Base-by-base conservation (phyloP, 139 green algal genomes). In the Astrephomene gubernaculifera region DNA sequence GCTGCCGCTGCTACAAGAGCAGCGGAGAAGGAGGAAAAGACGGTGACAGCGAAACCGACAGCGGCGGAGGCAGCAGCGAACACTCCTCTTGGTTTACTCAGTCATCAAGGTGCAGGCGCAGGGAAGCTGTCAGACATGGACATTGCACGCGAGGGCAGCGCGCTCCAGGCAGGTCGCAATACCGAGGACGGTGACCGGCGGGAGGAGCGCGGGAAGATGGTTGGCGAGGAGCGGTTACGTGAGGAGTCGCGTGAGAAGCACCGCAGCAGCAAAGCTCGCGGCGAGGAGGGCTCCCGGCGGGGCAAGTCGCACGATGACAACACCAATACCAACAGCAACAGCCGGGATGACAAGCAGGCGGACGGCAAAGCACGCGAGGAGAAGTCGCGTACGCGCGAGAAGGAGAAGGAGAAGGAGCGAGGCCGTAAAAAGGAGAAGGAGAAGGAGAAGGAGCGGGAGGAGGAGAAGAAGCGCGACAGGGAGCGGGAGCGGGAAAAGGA, bases 401-500 rank as follows among this genome's bases (percentile, higher is more conserved):
- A 36, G 17, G 73, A 70, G 0, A 36, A 21, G 12, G 73, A 82
- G 24, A 53, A 35, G 6, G 52, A 81, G 24, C 31, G 33, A 33
- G 72, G 52, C 27, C 33, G 72, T 0, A 54, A 33, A 4, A 39
- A n/a, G 57, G 74, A 82, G 38, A 54, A 45, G 71, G 71, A 41
- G 54, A 3, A 29, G 10, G 54, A 82, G 7, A 41, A 39, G 5
- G 68, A 74, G 68, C 39, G 39, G 6, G 74, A 60, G 14, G 25
- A 54, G 53, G 57, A 83, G 49, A 31, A 49, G 71, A 49, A 67
- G 17, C 8, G 49, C 31, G 71, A 80, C 44, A 27, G 74, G 74
- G 74, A 81, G 35, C 22, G 36, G 52, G 72, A 81, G 33, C 36
- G 33, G 72, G 52, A 68, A 22, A 29, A 17, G 39, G 74, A 71